These are phyloP conservation scores for Aureobasidium zeae DNA, from an alignment of 2,329 filamentous ascomycete species.

Conservation along the genomic window DNA sequence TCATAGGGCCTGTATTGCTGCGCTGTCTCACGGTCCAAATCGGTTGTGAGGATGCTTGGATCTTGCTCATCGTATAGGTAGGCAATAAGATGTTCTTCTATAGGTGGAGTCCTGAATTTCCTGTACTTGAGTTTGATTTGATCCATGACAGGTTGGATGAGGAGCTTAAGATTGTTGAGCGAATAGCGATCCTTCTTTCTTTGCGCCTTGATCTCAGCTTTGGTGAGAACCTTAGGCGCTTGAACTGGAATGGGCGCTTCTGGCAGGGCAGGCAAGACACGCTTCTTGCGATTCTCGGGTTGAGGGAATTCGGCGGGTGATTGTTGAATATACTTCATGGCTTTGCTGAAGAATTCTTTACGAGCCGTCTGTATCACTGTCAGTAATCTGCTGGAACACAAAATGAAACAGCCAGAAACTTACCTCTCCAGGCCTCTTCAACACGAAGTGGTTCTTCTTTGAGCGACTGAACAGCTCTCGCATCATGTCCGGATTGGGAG, in stretches of 20 bases:
- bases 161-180: conserved; percentile 78
- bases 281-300: conserved; percentile 74
- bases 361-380: conserved; percentile 42
- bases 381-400: neutral
- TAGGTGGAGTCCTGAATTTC: conserved; percentile 72
- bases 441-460: conserved; percentile 62
- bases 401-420: conserved; percentile 22
- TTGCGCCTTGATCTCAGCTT: conserved; percentile 70
- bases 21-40: conserved; percentile 46
- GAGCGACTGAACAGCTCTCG: conserved; percentile 80
- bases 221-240: conserved; percentile 49
- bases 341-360: conserved; percentile 66
- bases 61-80: conserved; percentile 81
- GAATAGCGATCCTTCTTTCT: conserved; percentile 73
- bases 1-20: conserved; percentile 65
- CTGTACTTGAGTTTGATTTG: conserved; percentile 86
- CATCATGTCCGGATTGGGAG: conserved; percentile 53
- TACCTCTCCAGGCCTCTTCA: conserved; percentile 57
- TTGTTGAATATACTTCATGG: conserved; percentile 69
- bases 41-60: conserved; percentile 53
- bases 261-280: conserved; percentile 67
- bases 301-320: conserved; percentile 81
- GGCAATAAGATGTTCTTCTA: conserved; percentile 62
- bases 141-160: conserved; percentile 92
- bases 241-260: conserved; percentile 54